These are phyloP conservation scores for Leptomonas seymouri DNA, from an alignment of 208 protist genomes.

Conservation along the genomic window DNA sequence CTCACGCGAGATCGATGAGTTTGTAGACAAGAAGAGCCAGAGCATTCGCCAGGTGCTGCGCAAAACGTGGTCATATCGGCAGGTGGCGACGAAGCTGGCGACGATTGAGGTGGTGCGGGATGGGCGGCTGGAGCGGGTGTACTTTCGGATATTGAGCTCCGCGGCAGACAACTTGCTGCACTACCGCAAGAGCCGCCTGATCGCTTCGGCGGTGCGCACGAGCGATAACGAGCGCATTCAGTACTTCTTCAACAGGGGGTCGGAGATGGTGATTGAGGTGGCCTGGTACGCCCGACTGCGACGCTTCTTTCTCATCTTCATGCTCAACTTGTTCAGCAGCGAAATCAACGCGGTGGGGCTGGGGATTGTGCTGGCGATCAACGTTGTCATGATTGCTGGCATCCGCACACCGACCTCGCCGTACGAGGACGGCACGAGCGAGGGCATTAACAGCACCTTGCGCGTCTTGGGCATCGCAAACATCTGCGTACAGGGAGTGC, in stretches of 20 bases:
- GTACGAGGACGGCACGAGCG: constrained; percentile 31
- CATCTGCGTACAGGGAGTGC: constrained; percentile 47
- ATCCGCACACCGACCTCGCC: constrained; percentile 43
- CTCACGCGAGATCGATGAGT: constrained; percentile 33
- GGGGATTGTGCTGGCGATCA: constrained; percentile 48
- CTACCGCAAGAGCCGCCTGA: constrained; percentile 34
- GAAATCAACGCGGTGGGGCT: constrained; percentile 49
- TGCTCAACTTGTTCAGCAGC: constrained; percentile 48
- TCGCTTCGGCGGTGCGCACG: constrained; percentile 44
- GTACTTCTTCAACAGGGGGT: constrained; percentile 51
- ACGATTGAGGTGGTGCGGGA: constrained; percentile 68
- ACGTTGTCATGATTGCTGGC: constrained; percentile 54
- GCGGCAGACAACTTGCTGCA: constrained; percentile 46
- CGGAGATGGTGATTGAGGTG: constrained; percentile 58
- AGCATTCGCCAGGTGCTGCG: constrained; percentile 53
- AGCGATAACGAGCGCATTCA: constrained; percentile 67
- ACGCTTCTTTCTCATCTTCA: constrained; percentile 28
- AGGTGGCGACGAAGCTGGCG: constrained; percentile 48
- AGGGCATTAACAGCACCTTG: constrained; percentile 30
- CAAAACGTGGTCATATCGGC: constrained; percentile 36
- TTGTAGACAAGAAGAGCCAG: constrained; percentile 51
- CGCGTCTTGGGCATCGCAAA: constrained; percentile 38
- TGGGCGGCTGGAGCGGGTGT: constrained; percentile 63
- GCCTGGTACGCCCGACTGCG: constrained; percentile 50
- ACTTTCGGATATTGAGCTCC: constrained; percentile 59